Percentiles rank a stretch among this genome's conserved stretches.
Conservation (phyloP, 345 rosid genomes). For the Crucihimalaya himalaica region DNA sequence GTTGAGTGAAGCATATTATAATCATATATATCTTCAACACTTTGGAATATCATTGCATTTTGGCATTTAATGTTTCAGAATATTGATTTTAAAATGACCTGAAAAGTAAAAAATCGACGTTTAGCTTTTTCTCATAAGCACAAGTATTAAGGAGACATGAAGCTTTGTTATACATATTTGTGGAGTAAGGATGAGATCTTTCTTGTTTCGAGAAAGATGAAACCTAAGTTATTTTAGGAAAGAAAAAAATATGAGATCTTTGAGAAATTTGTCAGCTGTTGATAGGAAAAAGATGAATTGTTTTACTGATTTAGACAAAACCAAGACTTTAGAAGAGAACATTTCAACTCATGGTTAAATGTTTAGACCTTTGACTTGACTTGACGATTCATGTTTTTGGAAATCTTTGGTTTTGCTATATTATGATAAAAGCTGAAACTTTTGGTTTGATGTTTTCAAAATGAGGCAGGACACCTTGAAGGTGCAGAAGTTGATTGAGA, state of each 20-base stretch:
- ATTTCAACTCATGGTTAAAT: slow-evolving; percentile 4
- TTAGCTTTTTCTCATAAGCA: background rate
- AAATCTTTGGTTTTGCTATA: slow-evolving; percentile 15
- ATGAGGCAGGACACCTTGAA: slow-evolving; percentile 61
- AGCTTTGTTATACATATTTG: slow-evolving; percentile 6
- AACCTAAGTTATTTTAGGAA: slow-evolving; percentile 23
- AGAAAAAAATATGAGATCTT: background rate
- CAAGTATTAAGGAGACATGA: slow-evolving; percentile 9
- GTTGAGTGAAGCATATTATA: background rate
- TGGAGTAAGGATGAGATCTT: slow-evolving; percentile 15
- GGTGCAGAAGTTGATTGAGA: slow-evolving; percentile 78
- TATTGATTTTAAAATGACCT: background rate
- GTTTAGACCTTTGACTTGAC: slow-evolving; percentile 7
- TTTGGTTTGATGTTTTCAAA: background rate
- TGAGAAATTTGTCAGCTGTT: background rate
- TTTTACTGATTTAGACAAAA: slow-evolving; percentile 17
- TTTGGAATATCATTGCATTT: background rate
- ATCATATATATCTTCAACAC: background rate
- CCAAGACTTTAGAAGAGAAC: background rate
- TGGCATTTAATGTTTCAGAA: background rate
- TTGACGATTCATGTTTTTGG: slow-evolving; percentile 12
- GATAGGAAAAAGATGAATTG: slow-evolving; percentile 18
- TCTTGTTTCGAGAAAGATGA: slow-evolving; percentile 26
- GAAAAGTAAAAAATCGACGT: background rate
- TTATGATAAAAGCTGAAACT: slow-evolving; percentile 27